A percentile compares a stretch with the other conserved stretches of the same genome.
Evolutionary conservation across 495 filamentous ascomycete species (phyloP).

Genomic region (Amphirosellinia nigrospora): DNA sequence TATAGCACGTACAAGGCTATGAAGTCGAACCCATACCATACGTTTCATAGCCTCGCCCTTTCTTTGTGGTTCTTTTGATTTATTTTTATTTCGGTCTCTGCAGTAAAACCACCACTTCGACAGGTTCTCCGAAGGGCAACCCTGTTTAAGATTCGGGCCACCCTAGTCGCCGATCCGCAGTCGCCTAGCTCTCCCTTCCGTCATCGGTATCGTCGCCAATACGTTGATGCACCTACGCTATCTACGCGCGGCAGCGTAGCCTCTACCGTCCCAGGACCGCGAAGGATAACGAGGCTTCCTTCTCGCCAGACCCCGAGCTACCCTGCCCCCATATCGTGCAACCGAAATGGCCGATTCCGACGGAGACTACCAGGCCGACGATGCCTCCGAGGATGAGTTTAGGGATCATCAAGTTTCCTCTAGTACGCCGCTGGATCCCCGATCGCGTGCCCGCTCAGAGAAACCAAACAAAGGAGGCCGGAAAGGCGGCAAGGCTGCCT

Average conservation of each 20-base stretch:
- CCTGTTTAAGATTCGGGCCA: background rate
- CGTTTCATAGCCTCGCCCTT: conserved; percentile 14
- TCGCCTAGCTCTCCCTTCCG: conserved; percentile 6
- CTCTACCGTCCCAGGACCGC: background rate
- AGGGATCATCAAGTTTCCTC: conserved; percentile 56
- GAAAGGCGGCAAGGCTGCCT: conserved; percentile 45
- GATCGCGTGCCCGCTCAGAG: conserved; percentile 29
- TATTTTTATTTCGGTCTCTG: background rate
- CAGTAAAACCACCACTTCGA: background rate
- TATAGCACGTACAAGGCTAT: conserved; percentile 9
- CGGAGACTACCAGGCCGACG: conserved; percentile 78
- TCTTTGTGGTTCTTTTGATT: background rate
- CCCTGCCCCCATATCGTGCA: background rate
- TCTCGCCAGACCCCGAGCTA: background rate
- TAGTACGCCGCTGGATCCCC: conserved; percentile 27
- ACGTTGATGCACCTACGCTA: conserved; percentile 10
- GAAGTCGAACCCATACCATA: background rate
- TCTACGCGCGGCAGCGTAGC: background rate
- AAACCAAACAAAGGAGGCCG: conserved; percentile 40
- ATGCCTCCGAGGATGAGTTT: conserved; percentile 79
- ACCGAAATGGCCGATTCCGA: conserved; percentile 73
- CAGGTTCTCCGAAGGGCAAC: background rate
- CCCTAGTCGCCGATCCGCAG: background rate
- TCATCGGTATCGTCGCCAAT: background rate
- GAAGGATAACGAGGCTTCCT: background rate